These are phyloP conservation scores for Phyllosticta citribraziliensis DNA, from an alignment of 2,329 filamentous ascomycete genomes.

Conservation along the genomic window DNA sequence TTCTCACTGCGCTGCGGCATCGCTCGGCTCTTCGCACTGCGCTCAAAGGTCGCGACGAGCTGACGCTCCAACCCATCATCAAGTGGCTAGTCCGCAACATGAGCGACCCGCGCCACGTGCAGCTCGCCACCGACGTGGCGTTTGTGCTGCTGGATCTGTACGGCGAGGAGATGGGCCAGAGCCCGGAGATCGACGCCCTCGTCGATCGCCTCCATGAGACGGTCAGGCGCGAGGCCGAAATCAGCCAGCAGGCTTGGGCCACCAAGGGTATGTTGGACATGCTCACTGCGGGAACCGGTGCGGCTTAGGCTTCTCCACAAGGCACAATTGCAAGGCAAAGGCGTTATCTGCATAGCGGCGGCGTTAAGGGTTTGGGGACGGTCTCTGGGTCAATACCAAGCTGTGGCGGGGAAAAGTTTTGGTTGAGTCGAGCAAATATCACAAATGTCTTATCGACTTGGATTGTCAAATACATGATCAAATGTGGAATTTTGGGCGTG, in stretches of 20 bases:
- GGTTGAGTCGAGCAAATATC: neutral
- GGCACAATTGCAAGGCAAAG: neutral
- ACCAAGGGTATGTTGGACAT: conserved; percentile 84
- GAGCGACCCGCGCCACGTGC: conserved; percentile 70
- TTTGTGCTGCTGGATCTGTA: conserved; percentile 82
- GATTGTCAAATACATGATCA: neutral
- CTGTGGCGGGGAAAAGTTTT: neutral
- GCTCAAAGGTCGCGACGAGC: conserved; percentile 70
- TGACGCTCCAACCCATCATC: conserved; percentile 70
- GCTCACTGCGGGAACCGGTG: conserved; percentile 43
- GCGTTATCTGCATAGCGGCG: conserved; percentile 26
- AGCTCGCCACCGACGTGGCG: conserved; percentile 72
- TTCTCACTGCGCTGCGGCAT: conserved; percentile 77
- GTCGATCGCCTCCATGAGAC: conserved; percentile 59
- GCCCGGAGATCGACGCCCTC: conserved; percentile 59
- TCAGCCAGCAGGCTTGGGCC: conserved; percentile 71
- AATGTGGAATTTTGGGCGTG: neutral
- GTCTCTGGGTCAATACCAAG: neutral
- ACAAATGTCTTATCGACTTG: neutral
- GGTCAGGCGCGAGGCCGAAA: conserved; percentile 69
- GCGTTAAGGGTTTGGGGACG: conserved; percentile 19
- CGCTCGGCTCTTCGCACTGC: conserved; percentile 75
- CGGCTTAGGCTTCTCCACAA: neutral
- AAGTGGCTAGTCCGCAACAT: conserved; percentile 76
- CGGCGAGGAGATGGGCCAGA: conserved; percentile 65